Conservation (phyloP, 306 rosid genomes). For the Vicia faba region DNA sequence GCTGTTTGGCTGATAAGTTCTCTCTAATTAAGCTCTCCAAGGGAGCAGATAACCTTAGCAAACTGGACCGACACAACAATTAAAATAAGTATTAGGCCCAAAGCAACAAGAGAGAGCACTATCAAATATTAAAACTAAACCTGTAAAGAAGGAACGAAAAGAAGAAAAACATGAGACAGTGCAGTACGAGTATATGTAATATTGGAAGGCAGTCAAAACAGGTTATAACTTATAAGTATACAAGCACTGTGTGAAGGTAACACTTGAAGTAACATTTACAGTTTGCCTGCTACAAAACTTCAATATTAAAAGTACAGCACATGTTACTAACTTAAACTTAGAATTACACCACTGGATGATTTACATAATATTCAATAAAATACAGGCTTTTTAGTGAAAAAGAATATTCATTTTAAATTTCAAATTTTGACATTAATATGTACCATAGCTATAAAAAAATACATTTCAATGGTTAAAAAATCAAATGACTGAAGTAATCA, state of each 20-base stretch:
- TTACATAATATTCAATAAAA: slow-evolving; percentile 23
- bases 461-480: background rate
- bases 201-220: slow-evolving; percentile 14
- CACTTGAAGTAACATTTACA: slow-evolving; percentile 14
- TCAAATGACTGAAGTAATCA: slow-evolving; percentile 14
- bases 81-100: slow-evolving; percentile 36
- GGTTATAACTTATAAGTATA: slow-evolving; percentile 23
- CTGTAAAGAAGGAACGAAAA: background rate
- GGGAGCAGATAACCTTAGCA: slow-evolving; percentile 78
- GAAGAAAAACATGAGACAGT: slow-evolving; percentile 4
- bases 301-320: slow-evolving; percentile 26
- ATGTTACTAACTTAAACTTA: slow-evolving; percentile 19
- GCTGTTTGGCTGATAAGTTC: slow-evolving; percentile 73
- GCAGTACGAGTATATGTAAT: slow-evolving; percentile 18
- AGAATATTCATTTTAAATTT: background rate
- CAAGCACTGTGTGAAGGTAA: slow-evolving; percentile 4
- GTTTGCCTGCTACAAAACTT: slow-evolving; percentile 28
- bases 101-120: slow-evolving; percentile 29
- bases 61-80: slow-evolving; percentile 63
- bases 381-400: slow-evolving; percentile 7
- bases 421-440: slow-evolving; percentile 26
- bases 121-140: slow-evolving; percentile 33
- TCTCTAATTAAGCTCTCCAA: slow-evolving; percentile 84
- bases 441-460: slow-evolving; percentile 6
- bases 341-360: slow-evolving; percentile 15